These are phyloP conservation scores for Yamadazyma takamatsuzukensis DNA, from an alignment of 805 yeast genomes.

Conservation along the genomic window DNA sequence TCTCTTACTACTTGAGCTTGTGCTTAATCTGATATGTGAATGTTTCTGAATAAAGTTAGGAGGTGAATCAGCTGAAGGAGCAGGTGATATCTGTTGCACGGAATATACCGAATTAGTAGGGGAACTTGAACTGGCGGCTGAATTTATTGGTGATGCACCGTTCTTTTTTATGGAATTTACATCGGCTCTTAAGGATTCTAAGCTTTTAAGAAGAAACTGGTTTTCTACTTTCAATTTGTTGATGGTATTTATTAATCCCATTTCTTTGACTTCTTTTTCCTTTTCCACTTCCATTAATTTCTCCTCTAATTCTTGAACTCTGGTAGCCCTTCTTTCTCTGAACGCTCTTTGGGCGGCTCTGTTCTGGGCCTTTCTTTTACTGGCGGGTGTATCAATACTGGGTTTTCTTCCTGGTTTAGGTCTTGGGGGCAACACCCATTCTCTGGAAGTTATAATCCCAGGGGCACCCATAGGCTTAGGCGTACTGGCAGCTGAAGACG, in stretches of 20 bases:
- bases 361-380: constrained; percentile 85
- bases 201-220: constrained; percentile 35
- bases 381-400: constrained; percentile 73
- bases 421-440: constrained; percentile 57
- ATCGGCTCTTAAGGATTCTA: constrained; percentile 41
- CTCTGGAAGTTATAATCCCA: constrained; percentile 51
- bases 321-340: constrained; percentile 79
- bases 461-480: not conserved
- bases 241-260: constrained; percentile 49
- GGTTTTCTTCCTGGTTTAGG: constrained; percentile 62
- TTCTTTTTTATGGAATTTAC: constrained; percentile 14
- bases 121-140: constrained; percentile 17
- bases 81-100: constrained; percentile 51
- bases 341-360: constrained; percentile 93
- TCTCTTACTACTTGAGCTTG: constrained; percentile 9
- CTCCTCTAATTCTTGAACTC: constrained; percentile 74
- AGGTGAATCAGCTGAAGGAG: constrained; percentile 48
- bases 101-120: constrained; percentile 30
- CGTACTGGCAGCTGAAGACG: constrained; percentile 1
- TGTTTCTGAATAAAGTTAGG: constrained; percentile 20
- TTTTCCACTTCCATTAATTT: constrained; percentile 64
- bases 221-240: constrained; percentile 46
- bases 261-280: constrained; percentile 59
- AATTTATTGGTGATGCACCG: constrained; percentile 1
- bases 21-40: too few species aligned